Evolutionary conservation across 1,139 yeast species (phyloP).

Genomic region (Entelexis sorbosivorans): DNA sequence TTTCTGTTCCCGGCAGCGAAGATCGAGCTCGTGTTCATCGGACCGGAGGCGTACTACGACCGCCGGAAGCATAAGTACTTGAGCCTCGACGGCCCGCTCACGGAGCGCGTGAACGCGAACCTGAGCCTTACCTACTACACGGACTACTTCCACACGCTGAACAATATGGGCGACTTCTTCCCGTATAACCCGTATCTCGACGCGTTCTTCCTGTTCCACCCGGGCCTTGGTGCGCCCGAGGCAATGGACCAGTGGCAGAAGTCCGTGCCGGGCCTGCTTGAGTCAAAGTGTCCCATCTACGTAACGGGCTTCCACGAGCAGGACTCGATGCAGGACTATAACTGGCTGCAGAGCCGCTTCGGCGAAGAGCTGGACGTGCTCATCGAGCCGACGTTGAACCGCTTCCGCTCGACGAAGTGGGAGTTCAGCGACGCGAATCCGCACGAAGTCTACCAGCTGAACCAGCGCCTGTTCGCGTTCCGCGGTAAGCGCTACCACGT

Average conservation of each 20-base stretch:
- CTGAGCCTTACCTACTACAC: slow-evolving; percentile 74
- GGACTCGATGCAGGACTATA: slow-evolving; percentile 60
- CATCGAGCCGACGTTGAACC: slow-evolving; percentile 61
- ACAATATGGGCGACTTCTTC: slow-evolving; percentile 86
- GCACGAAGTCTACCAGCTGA: slow-evolving; percentile 83
- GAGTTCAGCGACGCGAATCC: slow-evolving; percentile 87
- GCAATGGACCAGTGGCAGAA: slow-evolving; percentile 69
- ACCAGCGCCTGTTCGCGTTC: slow-evolving; percentile 77
- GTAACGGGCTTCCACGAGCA: slow-evolving; percentile 79
- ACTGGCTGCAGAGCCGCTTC: slow-evolving; percentile 56
- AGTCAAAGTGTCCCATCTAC: slow-evolving; percentile 83
- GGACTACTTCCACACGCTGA: slow-evolving; percentile 78
- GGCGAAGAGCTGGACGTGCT: slow-evolving; percentile 70
- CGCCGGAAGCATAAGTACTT: slow-evolving; percentile 46
- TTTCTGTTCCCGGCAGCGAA: slow-evolving; percentile 72
- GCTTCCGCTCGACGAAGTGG: slow-evolving; percentile 81
- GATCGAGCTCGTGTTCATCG: slow-evolving; percentile 82
- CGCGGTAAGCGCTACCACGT: slow-evolving; percentile 97
- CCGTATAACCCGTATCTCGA: slow-evolving; percentile 97
- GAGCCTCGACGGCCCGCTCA: slow-evolving; percentile 48
- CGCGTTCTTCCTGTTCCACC: slow-evolving; percentile 86
- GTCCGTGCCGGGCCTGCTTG: slow-evolving; percentile 74
- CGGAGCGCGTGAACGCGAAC: slow-evolving; percentile 64
- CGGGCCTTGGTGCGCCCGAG: slow-evolving; percentile 82
- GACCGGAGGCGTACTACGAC: slow-evolving; percentile 83